Base-by-base conservation (phyloP, 345 rosid genomes). In the Laguncularia racemosa region DNA sequence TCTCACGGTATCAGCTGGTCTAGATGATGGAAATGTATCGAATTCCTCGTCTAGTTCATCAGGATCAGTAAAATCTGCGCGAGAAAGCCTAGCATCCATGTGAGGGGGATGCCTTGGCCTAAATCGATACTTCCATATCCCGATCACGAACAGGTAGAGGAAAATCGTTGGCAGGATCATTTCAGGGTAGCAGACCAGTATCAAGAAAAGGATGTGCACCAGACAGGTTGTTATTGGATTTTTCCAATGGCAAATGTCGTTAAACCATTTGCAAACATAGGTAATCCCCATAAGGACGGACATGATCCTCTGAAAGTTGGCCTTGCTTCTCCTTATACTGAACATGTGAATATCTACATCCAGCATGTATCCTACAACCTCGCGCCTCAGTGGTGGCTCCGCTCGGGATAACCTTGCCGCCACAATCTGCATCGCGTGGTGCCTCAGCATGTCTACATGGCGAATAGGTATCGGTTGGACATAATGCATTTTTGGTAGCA, bases 341-440 rank as follows among this genome's bases (percentile, higher is more conserved):
- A 80, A 80, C 84, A 80, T 71, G 59, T 80, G 84, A n/a, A 68
- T 65, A 33, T 76, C 84, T 48, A 80, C 81, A 53, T 80, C 84
- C 4, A 80, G 60, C 81, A 80, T 80, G 52, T 80, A 80, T 45
- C 73, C 84, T 15, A 76, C 81, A 0, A 71, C 66, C 59, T 80
- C 84, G 45, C 60, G 71, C 61, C 84, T 60, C 12, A 80, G 64
- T 0, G 84, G 81, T 6, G 84, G 84, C 60, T 80, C 84, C 13
- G 84, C 75, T 3, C 84, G 67, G 49, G 63, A 46, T 16, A 80
- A 61, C 65, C 84, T 63, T 33, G 33, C 28, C 0, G 79, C 73
- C 38, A 80, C 79, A 4, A 76, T 80, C 60, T 63, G 65, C 61
- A 69, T 73, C 12, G 84, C 84, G 21, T 76, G 79, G 62, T 80